Evolutionary conservation across 2,329 filamentous ascomycete species (phyloP), one percentile per base, ranked within the genome.

Genomic region (Capronia americana): DNA sequence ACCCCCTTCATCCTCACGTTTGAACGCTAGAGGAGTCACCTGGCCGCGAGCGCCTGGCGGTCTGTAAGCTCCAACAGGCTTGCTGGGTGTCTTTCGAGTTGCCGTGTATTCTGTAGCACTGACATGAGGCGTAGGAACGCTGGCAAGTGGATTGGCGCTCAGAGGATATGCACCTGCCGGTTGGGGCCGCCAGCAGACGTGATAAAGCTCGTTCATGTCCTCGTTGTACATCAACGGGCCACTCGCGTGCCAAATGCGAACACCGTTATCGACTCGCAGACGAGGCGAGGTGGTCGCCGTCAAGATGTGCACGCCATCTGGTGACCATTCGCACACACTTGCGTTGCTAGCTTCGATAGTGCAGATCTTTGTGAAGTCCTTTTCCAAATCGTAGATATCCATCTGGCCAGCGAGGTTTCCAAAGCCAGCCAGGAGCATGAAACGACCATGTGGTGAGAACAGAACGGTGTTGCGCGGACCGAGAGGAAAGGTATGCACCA

Each of bases 211-310:
- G 59, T 89, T 87, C 88, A 97, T 92, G 71, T 98, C 95, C 79
- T 96, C 91, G 75, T 93, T 92, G 84, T 97, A 99, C 90, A 97
- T 93, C 73, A 99, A 83, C 41, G 86, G 85, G 54, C 95, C 95
- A 69, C 89, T 87, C 38, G 96, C 90, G 78, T 99, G 94, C 92
- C 93, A 99, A 73, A 99, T 87, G 77, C 93, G 93, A 73, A 99
- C 86, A 67, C 94, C 95, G 74, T 99, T 99, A 82, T 99, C 95
- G 51, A 99, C 95, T 72, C 95, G 91, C 65, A 99, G 87, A 70
- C 95, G 90, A 4, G 95, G 95, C 72, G 93, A 97, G 14, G 94
- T 98, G 23, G 94, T 99, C n/a, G 95, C 95, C 50, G 95, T 98
- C 83, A 99, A 86, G 77, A 99, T 93, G 78, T 93, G 95, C 75